Evolutionary conservation across 306 rosid species (phyloP).

Genomic region (Casuarina glauca): DNA sequence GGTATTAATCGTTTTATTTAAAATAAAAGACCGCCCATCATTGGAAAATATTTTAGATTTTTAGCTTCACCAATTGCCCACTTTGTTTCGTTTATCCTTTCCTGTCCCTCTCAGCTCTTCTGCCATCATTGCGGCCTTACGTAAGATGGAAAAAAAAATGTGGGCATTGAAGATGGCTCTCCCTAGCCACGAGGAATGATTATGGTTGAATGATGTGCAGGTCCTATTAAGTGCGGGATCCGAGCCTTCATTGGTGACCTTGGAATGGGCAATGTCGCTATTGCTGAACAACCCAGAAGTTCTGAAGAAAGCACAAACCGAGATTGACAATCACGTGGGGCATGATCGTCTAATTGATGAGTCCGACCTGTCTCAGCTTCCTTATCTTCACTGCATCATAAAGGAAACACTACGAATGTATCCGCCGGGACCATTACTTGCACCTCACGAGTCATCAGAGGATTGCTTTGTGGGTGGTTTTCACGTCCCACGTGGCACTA

Average conservation of each 20-base stretch:
- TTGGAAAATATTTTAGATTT: too few relatives aligned
- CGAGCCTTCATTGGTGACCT: slow-evolving; percentile 27
- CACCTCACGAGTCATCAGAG: slow-evolving; percentile 36
- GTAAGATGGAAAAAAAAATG: too few relatives aligned
- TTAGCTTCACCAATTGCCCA: too few relatives aligned
- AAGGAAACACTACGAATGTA: slow-evolving; percentile 39
- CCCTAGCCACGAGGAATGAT: neutral
- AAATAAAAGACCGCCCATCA: too few relatives aligned
- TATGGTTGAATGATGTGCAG: slow-evolving; percentile 1
- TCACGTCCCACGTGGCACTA: slow-evolving; percentile 41
- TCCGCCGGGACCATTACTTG: slow-evolving; percentile 35
- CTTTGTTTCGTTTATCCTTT: too few relatives aligned
- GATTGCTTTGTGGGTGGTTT: slow-evolving; percentile 35
- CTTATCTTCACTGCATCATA: slow-evolving; percentile 29
- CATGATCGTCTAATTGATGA: slow-evolving; percentile 27
- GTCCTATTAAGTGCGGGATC: slow-evolving; percentile 37
- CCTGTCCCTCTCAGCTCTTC: too few relatives aligned
- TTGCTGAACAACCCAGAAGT: slow-evolving; percentile 37
- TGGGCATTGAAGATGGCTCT: too few relatives aligned
- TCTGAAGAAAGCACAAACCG: slow-evolving; percentile 5
- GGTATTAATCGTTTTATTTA: too few relatives aligned
- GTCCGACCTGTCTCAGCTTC: slow-evolving; percentile 32
- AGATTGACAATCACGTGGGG: slow-evolving; percentile 28
- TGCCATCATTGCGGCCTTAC: too few relatives aligned
- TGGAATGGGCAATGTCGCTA: slow-evolving; percentile 47